Base-by-base conservation (phyloP, 345 rosid genomes). In the Arabis alpina region DNA sequence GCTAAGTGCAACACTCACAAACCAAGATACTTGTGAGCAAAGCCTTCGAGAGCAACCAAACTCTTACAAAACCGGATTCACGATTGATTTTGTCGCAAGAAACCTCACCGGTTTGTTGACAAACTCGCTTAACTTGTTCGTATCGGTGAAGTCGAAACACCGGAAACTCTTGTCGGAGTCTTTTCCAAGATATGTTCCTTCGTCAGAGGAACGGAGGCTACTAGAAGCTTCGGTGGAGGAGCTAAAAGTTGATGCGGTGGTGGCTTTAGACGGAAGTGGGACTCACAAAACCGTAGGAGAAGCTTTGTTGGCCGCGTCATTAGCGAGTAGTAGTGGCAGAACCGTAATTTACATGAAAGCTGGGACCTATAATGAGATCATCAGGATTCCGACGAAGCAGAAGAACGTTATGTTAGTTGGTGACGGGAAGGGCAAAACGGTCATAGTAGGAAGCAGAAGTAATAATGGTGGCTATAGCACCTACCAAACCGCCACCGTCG, bases 401-500 rank as follows among this genome's bases (percentile, higher is more conserved):
- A 80, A 82, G 76, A 82, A 82, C 64, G 81, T 86, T 8, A 80
- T 84, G 88, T 67, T 86, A 59, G 74, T 81, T 40, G 91, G 91
- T n/a, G 91, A 86, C 13, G 91, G 88, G 2, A 86, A 80, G 80
- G 87, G 82, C 1, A 76, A 71, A 67, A 80, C 84, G 9, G 75
- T 86, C 64, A 81, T 86, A 54, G 71, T 73, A 0, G 82, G 81
- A 9, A 76, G 61, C 39, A 68, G 79, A 39, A 86, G 75, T 45
- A 62, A 61, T 11, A 73, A 57, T 3, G 85, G 68, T 10, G 88
- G 86, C 7, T 86, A 56, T 62, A 70, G 84, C 25, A 84, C 88
- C 44, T 80, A 50, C 77, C 48, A 70, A 42, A 44, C 87, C 14
- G 85, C 89, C 57, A 85, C 89, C 30, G 86, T 85, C 61, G 83